phyloP scores from a whole-genome alignment of 1,284 basidiomycete species.

The Cutaneotrichosporon dermatis region DNA sequence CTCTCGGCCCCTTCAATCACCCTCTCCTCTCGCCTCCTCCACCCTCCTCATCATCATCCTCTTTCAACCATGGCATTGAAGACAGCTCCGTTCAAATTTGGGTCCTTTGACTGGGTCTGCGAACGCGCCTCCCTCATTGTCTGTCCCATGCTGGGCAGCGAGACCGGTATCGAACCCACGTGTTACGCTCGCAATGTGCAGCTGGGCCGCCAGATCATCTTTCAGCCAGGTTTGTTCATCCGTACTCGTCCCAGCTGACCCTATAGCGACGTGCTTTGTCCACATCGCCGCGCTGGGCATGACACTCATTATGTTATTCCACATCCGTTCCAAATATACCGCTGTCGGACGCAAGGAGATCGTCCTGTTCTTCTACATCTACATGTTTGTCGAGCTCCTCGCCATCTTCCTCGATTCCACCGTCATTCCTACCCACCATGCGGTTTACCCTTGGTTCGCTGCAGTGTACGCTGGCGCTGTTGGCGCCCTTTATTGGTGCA shows the following conservation, averaged over 20 bases:
- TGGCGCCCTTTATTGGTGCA: constrained; percentile 80
- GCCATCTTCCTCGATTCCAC: constrained; percentile 96
- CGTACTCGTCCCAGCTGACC: too few species aligned
- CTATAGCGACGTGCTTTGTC: constrained; percentile 84
- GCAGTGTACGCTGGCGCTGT: constrained; percentile 88
- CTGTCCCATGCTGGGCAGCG: constrained; percentile 78
- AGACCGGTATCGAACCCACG: constrained; percentile 82
- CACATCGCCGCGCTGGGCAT: constrained; percentile 97
- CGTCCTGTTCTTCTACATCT: constrained; percentile 96
- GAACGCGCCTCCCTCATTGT: constrained; percentile 85
- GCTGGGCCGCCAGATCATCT: constrained; percentile 84
- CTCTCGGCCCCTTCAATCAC: too few species aligned
- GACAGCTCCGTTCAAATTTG: constrained; percentile 55
- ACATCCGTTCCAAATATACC: constrained; percentile 96
- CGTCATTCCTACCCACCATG: constrained; percentile 86
- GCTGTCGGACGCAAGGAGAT: constrained; percentile 98
- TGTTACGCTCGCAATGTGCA: constrained; percentile 98
- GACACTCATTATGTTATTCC: constrained; percentile 97
- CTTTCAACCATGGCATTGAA: constrained; percentile 21
- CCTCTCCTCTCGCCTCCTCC: background rate
- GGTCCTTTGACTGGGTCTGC: constrained; percentile 86
- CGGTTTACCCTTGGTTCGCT: constrained; percentile 87
- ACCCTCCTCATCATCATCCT: background rate
- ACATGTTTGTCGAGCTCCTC: constrained; percentile 83
- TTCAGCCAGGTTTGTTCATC: constrained; percentile 81